Percentiles rank a stretch among this genome's conserved stretches.
Evolutionary conservation across 139 green algal species (phyloP).

Genomic region (Astrephomene gubernaculifera): DNA sequence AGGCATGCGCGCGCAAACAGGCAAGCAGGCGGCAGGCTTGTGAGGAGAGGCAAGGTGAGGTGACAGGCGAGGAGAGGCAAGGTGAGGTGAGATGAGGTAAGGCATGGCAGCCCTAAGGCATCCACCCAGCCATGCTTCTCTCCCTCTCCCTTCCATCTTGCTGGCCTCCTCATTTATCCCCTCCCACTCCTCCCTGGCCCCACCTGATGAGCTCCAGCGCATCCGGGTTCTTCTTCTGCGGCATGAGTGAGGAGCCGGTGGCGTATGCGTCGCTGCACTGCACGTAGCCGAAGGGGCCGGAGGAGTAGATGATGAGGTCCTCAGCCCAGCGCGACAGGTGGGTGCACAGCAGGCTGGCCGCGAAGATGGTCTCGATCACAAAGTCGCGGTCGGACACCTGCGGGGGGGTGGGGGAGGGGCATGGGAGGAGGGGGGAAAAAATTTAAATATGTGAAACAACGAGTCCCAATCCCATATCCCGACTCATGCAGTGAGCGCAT

Average conservation of each 20-base stretch:
- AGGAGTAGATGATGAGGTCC: conserved; percentile 98
- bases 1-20: too few species aligned
- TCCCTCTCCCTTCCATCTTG: too few species aligned
- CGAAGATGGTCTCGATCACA: conserved; percentile 93
- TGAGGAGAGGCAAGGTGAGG: too few species aligned
- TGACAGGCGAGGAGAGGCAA: too few species aligned
- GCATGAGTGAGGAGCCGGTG: conserved; percentile 97
- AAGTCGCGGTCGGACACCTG: conserved; percentile 91
- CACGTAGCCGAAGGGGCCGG: conserved; percentile 89
- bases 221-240: conserved; percentile 99
- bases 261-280: conserved; percentile 95
- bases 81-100: too few species aligned
- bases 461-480: too few species aligned
- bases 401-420: neutral
- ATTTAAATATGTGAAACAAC: too few species aligned
- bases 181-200: conserved; percentile 32
- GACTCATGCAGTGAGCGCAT: too few species aligned
- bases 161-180: neutral
- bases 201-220: conserved; percentile 96
- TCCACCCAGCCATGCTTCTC: too few species aligned
- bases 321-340: conserved; percentile 93
- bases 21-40: too few species aligned
- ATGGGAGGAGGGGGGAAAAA: neutral
- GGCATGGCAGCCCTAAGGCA: too few species aligned
- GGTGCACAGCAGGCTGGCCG: conserved; percentile 79